phyloP scores from a whole-genome alignment of 192 early-diverging fungal genomes.

The Backusella mclennaniae region DNA sequence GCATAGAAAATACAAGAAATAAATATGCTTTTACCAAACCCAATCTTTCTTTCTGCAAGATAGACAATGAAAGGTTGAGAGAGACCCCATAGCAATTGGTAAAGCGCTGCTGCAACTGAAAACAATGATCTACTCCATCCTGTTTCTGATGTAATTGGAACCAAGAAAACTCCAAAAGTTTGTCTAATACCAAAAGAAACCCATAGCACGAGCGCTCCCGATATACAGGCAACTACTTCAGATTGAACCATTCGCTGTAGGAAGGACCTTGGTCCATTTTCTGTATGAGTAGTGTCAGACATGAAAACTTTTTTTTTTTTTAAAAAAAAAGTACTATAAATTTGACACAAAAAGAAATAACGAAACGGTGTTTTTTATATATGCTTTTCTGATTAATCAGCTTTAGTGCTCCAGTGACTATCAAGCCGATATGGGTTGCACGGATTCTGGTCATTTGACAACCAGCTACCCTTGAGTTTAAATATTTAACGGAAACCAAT shows the following conservation, averaged over 20 bases:
- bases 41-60: conserved; percentile 15
- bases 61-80: conserved; percentile 26
- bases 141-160: conserved; percentile 23
- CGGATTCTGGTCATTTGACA: background rate
- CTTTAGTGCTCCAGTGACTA: background rate
- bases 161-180: conserved; percentile 26
- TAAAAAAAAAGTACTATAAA: background rate
- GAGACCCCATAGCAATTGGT: conserved; percentile 28
- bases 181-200: conserved; percentile 33
- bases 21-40: conserved; percentile 19
- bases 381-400: conserved; percentile 5
- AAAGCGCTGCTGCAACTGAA: conserved; percentile 25
- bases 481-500: background rate
- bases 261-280: background rate
- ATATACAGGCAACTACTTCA: conserved; percentile 11
- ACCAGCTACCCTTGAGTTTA: background rate
- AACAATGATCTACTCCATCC: conserved; percentile 28
- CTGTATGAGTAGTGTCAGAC: background rate
- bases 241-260: conserved; percentile 4
- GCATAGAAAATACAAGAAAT: conserved; percentile 12
- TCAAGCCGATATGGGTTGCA: background rate
- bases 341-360: background rate
- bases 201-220: conserved; percentile 26
- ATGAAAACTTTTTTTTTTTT: background rate
- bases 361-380: background rate